Evolutionary conservation across 2,329 filamentous ascomycete genomes (phyloP), one percentile per base, ranked within the genome.

Genomic region (Sporothrix euskadiensis): DNA sequence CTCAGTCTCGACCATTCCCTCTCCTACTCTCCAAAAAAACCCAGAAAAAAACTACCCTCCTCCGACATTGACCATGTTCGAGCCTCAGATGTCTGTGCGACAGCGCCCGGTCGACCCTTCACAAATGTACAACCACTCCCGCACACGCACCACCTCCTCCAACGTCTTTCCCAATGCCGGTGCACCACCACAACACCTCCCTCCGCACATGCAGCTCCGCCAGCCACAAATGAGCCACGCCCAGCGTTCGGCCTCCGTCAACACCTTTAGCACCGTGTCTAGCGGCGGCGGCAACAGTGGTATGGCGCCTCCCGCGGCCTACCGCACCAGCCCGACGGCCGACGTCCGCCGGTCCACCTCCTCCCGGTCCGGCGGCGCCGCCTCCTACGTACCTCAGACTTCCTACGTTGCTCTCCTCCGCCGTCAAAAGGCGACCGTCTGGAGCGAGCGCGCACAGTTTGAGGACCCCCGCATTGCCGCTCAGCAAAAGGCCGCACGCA

Each of bases 351-450:
- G 94, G 77, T 97, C 93, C 39, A 93, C 90, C 41, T 97, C 94
- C 3, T 92, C 92, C 70, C 90, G 93, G 78, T 97, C 93, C 30
- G 88, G 87, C 75, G 84, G 52, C 19, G 41, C 44, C 14, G 41
- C 44, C 10, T 30, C 81, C 32, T 78, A 76, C 26, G 76, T 79
- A 4, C 73, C 81, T 75, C 83, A 91, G 1, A 87, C 87, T n/a
- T 91, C 94, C 76, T 99, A 99, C 82, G 96, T 99, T 70, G 94
- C 96, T 49, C 87, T 98, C n/a, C 91, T 99, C 83, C 90, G 96
- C 75, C 95, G 94, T 81, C 96, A 99, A 83, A 98, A 98, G 81
- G 96, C 94, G 44, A 99, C 96, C 0, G 96, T 99, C 4, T 99
- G 96, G 96, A 98, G 94, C 84, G 96, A 98, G 80, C 91, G 94